These are phyloP conservation scores for Chiua sp. DNA, from an alignment of 1,284 basidiomycete genomes.

Conservation along the genomic window DNA sequence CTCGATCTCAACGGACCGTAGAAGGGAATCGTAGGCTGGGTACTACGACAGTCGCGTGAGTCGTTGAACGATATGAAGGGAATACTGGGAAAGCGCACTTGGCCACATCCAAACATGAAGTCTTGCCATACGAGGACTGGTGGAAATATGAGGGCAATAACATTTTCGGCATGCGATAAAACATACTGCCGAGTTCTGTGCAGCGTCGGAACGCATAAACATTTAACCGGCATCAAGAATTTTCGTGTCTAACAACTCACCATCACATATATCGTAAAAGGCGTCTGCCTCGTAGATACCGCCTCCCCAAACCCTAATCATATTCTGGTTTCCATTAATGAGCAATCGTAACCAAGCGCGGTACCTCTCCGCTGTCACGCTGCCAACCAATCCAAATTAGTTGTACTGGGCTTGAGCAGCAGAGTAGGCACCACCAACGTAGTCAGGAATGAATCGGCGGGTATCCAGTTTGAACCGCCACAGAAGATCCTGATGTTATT, in stretches of 20 bases:
- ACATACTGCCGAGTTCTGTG: constrained; percentile 70
- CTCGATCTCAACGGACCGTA: constrained; percentile 69
- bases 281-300: constrained; percentile 80
- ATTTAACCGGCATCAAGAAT: neutral
- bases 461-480: constrained; percentile 95
- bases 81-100: constrained; percentile 44
- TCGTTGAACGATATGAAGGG: constrained; percentile 8
- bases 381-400: constrained; percentile 22
- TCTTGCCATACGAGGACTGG: constrained; percentile 88
- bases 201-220: neutral
- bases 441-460: constrained; percentile 87
- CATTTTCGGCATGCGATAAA: constrained; percentile 21
- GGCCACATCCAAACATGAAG: constrained; percentile 87
- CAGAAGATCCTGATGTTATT: constrained; percentile 90
- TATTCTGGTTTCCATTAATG: constrained; percentile 83
- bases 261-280: constrained; percentile 84
- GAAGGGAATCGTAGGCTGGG: constrained; percentile 77
- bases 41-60: constrained; percentile 49
- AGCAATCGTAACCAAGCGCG: constrained; percentile 75
- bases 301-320: constrained; percentile 86
- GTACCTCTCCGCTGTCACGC: constrained; percentile 64
- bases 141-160: constrained; percentile 21
- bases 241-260: constrained; percentile 40
- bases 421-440: constrained; percentile 50
- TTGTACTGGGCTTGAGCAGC: neutral